phyloP scores from a whole-genome alignment of 2,329 filamentous ascomycete species.

The Penicillium psychrosexuale region DNA sequence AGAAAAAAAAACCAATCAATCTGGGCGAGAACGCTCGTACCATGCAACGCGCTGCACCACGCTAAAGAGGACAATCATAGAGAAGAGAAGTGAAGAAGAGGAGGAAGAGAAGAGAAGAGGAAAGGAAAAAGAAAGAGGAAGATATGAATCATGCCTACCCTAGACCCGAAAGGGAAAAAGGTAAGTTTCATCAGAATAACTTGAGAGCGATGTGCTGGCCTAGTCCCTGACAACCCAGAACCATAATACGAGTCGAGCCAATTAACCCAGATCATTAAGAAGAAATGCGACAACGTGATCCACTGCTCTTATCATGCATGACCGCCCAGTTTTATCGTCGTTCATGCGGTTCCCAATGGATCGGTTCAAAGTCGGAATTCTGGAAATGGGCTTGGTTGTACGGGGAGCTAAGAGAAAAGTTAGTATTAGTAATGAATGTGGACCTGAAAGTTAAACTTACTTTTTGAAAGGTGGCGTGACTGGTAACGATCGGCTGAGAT shows the following conservation, averaged over 20 bases:
- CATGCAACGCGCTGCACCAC: constrained; percentile 24
- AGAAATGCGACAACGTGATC: not conserved
- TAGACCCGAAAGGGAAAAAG: not conserved
- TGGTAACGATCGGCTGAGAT: constrained; percentile 40
- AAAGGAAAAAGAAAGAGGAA: not conserved
- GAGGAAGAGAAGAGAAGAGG: not conserved
- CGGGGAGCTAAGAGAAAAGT: constrained; percentile 34
- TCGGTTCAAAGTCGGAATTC: constrained; percentile 46
- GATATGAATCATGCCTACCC: not conserved
- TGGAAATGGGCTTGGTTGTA: constrained; percentile 48
- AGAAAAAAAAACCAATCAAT: constrained; percentile 8
- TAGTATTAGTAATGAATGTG: not conserved
- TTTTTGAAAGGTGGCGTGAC: constrained; percentile 44
- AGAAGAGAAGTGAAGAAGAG: not conserved
- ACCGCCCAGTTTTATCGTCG: constrained; percentile 16
- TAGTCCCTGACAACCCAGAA: not conserved
- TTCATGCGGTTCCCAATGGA: constrained; percentile 45
- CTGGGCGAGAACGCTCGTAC: constrained; percentile 16
- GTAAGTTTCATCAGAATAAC: not conserved
- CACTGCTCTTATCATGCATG: constrained; percentile 18
- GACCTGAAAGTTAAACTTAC: constrained; percentile 28
- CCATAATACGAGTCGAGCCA: not conserved
- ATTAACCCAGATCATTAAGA: not conserved
- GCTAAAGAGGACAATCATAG: constrained; percentile 21
- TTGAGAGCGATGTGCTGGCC: not conserved